Conservation (phyloP, 352 stramenopile genomes). For the Elongisporangium anandrum region DNA sequence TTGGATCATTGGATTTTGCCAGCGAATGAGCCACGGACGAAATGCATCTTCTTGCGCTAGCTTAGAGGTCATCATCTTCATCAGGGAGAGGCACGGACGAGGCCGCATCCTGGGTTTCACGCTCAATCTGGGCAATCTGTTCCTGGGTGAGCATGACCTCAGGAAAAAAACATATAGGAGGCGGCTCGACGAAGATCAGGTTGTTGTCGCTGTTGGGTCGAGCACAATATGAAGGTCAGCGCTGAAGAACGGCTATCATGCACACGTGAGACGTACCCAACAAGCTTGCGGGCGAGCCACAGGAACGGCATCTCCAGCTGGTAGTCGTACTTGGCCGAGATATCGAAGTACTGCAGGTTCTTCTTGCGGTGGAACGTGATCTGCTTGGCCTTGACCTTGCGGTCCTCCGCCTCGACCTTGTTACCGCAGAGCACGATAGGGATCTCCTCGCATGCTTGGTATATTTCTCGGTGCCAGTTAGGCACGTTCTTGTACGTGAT, state of each 20-base stretch:
- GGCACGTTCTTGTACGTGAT: conserved; percentile 99
- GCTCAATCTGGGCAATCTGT: conserved; percentile 91
- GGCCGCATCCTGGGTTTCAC: conserved; percentile 88
- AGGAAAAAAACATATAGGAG: conserved; percentile 93
- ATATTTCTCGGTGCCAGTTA: conserved; percentile 99
- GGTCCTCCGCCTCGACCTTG: conserved; percentile 99
- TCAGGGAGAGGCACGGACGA: conserved; percentile 93
- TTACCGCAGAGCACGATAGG: conserved; percentile 99
- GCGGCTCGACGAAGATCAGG: conserved; percentile 98
- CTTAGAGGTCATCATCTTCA: conserved; percentile 97
- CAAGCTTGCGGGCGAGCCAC: conserved; percentile 98
- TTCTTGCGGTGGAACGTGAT: conserved; percentile 99
- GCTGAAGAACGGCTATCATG: not conserved
- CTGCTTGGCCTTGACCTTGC: conserved; percentile 99
- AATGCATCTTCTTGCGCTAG: conserved; percentile 14
- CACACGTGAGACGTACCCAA: conserved; percentile 62
- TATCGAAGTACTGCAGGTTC: conserved; percentile 99
- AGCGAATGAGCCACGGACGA: not conserved
- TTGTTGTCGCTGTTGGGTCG: conserved; percentile 89
- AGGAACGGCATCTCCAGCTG: conserved; percentile 99
- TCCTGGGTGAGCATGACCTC: conserved; percentile 95
- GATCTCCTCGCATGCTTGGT: conserved; percentile 99
- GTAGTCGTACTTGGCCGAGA: conserved; percentile 99
- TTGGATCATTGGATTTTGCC: not conserved
- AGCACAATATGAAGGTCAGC: conserved; percentile 6